phyloP scores from a whole-genome alignment of 2,329 filamentous ascomycete genomes.

The Penicillium verrucosum region DNA sequence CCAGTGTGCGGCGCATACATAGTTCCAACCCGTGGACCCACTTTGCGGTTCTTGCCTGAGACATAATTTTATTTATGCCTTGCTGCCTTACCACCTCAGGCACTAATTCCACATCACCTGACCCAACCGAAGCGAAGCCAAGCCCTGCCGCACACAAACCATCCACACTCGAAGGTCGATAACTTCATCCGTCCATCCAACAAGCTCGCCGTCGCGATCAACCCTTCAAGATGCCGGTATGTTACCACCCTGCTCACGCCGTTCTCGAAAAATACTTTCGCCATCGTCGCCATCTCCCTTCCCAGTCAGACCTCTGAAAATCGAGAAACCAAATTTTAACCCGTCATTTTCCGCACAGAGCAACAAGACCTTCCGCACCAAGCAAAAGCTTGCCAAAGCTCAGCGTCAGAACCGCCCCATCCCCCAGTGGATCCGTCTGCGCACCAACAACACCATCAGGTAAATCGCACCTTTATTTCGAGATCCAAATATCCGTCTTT shows the following conservation, averaged over 20 bases:
- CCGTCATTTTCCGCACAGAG: constrained; percentile 57
- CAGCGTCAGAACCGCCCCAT: constrained; percentile 99
- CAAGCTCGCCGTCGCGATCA: constrained; percentile 41
- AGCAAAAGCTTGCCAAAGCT: constrained; percentile 99
- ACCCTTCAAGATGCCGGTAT: constrained; percentile 57
- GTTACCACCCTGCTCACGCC: constrained; percentile 17
- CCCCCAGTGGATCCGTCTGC: constrained; percentile 98
- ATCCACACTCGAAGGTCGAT: constrained; percentile 34
- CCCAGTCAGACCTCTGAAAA: constrained; percentile 1
- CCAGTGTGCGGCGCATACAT: background rate
- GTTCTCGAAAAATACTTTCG: constrained; percentile 4
- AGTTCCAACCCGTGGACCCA: background rate
- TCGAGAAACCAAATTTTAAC: constrained; percentile 11
- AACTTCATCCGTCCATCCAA: constrained; percentile 36
- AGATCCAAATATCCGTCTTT: background rate
- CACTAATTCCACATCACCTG: constrained; percentile 30
- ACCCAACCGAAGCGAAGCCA: constrained; percentile 39
- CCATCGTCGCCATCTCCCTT: background rate
- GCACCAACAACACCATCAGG: constrained; percentile 99
- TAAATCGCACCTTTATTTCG: constrained; percentile 53
- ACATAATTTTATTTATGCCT: background rate
- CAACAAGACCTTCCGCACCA: constrained; percentile 99
- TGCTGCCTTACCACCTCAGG: constrained; percentile 22
- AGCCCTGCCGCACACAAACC: constrained; percentile 43
- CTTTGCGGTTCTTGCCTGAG: background rate